Evolutionary conservation across 805 yeast genomes (phyloP).

Genomic region (Suhomyces sp.): DNA sequence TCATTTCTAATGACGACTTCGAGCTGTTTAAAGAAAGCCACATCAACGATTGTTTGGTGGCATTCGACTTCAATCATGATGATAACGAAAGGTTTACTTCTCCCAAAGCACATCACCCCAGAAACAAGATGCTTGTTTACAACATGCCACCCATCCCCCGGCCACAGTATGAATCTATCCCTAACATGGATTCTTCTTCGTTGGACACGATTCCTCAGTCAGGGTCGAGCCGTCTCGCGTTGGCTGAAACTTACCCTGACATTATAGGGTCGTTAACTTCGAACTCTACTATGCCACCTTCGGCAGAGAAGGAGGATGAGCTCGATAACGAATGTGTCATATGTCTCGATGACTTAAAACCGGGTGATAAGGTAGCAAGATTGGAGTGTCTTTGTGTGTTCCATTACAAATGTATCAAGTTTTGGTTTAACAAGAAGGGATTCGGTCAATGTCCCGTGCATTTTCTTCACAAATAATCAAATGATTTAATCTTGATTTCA

Average conservation of each 20-base stretch:
- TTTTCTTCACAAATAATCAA: conserved; percentile 32
- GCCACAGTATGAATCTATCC: conserved; percentile 36
- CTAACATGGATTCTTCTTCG: conserved; percentile 16
- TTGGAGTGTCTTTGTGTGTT: conserved; percentile 92
- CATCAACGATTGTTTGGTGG: conserved; percentile 70
- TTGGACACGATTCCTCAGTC: conserved; percentile 14
- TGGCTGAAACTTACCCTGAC: conserved; percentile 4
- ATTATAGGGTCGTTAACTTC: conserved; percentile 23
- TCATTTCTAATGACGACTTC: conserved; percentile 21
- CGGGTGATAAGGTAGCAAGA: conserved; percentile 88
- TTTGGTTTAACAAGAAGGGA: conserved; percentile 87
- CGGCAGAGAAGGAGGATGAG: conserved; percentile 18
- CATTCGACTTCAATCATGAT: conserved; percentile 58
- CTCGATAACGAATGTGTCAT: conserved; percentile 83
- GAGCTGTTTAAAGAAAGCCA: conserved; percentile 58
- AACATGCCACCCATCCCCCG: conserved; percentile 49
- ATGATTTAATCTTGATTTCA: no score
- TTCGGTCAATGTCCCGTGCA: conserved; percentile 88
- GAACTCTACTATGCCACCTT: conserved; percentile 16
- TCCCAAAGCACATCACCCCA: conserved; percentile 31
- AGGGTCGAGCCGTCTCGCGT: not conserved
- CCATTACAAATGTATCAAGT: conserved; percentile 86
- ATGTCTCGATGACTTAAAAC: conserved; percentile 83
- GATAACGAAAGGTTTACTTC: conserved; percentile 46
- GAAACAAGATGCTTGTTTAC: conserved; percentile 86